Base-by-base conservation (phyloP, 106 monocot species). In the Dactylorhiza incarnata region DNA sequence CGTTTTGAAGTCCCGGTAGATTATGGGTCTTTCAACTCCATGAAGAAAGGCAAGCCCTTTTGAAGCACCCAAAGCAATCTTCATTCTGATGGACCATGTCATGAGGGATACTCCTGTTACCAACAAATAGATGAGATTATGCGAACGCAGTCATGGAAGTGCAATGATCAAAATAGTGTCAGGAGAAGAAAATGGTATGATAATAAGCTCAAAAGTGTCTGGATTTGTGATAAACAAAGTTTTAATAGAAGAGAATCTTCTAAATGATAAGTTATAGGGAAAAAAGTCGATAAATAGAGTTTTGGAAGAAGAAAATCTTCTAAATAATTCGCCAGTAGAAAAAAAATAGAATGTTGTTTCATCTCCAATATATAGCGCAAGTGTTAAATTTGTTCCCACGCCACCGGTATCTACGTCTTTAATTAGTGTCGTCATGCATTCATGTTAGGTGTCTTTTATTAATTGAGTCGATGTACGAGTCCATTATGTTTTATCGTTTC, bases 1-100 rank as follows among this genome's bases (percentile, higher is more conserved):
- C 58, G 90, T 87, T 76, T 90, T 90, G 78, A 90, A 90, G 61
- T 90, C 90, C 59, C 90, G 84, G 56, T 90, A 90, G 53, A 90
- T 90, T 17, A 90, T 85, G 13, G 90, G 85, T 63, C 85, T 74
- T 75, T 85, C 82, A 49, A 83, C 82, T 68, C 79, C 86, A 80
- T 90, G 90, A 78, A 90, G 87, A 65, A 87, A 90, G 17, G 86
- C 87, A 47, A 90, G 86, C 77, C 90, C 90, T 63, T 85, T 87
- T 2, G 90, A 87, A 65, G 87, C 87, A 73, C 83, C 90, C 24
- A 90, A 71, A 4, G 90, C 90, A 80, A 90, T 87, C 71, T 87
- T 90, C 82, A 90, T 85, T 17, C 90, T 68, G 68, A 87, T 90
- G 51, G 84, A 73, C 90, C 90, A 90, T 62, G 82, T 75, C 90